These are phyloP conservation scores for Davidsoniella neocaledoniae DNA, from an alignment of 2,329 filamentous ascomycete genomes.

Conservation along the genomic window DNA sequence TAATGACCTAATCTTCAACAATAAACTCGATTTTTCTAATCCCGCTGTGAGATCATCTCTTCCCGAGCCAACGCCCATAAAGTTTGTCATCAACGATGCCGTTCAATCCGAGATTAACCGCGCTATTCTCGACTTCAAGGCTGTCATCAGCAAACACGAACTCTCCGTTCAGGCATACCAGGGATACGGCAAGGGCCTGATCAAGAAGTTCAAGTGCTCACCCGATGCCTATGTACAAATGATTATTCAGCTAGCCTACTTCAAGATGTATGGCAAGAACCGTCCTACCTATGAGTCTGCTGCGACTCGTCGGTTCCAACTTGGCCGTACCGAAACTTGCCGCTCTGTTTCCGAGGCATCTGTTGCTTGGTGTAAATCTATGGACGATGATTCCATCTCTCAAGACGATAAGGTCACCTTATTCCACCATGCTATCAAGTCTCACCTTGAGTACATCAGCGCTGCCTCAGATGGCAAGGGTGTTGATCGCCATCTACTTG, in stretches of 20 bases:
- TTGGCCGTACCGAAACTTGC: conserved; percentile 91
- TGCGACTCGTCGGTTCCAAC: conserved; percentile 85
- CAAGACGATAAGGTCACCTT: conserved; percentile 51
- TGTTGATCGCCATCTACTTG: conserved; percentile 93
- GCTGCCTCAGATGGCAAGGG: conserved; percentile 84
- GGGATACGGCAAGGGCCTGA: conserved; percentile 91
- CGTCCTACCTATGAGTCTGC: conserved; percentile 95
- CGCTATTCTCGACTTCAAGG: conserved; percentile 61
- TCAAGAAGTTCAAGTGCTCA: conserved; percentile 98
- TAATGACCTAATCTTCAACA: conserved; percentile 80
- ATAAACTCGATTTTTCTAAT: conserved; percentile 81
- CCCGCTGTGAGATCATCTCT: conserved; percentile 64
- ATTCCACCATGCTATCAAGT: conserved; percentile 65
- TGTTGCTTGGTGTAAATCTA: conserved; percentile 76
- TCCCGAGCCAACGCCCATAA: conserved; percentile 60
- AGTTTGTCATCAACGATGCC: conserved; percentile 61
- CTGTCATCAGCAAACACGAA: conserved; percentile 74
- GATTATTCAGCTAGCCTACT: conserved; percentile 95
- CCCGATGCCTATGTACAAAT: conserved; percentile 97
- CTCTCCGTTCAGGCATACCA: conserved; percentile 90
- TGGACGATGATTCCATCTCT: conserved; percentile 50
- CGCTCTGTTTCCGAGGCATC: conserved; percentile 81
- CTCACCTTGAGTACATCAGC: conserved; percentile 79
- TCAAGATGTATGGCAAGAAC: conserved; percentile 98
- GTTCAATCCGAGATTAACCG: conserved; percentile 63